Conservation (phyloP, 2,329 filamentous ascomycete genomes). For the Plectosphaerella cucumerina region DNA sequence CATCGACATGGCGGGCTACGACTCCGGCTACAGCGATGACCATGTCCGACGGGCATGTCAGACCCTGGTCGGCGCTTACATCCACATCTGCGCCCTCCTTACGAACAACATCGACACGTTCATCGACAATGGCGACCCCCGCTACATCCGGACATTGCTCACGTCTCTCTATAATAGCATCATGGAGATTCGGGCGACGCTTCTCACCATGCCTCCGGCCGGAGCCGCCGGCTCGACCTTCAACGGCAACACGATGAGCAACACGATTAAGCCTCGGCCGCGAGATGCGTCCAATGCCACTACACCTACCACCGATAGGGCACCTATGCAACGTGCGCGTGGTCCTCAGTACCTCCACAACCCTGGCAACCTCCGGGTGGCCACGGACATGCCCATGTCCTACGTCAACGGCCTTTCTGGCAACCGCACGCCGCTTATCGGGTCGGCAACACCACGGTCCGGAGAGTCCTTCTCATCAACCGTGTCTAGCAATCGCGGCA, state of each 20-base stretch:
- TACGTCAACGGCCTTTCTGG: slow-evolving; percentile 47
- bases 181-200: slow-evolving; percentile 59
- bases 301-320: slow-evolving; percentile 48
- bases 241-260: slow-evolving; percentile 22
- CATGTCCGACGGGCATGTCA: slow-evolving; percentile 60
- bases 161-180: slow-evolving; percentile 63
- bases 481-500: slow-evolving; percentile 43
- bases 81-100: slow-evolving; percentile 59
- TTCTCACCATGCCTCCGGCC: slow-evolving; percentile 26
- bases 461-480: slow-evolving; percentile 72
- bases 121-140: slow-evolving; percentile 60
- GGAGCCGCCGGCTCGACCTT: slow-evolving; percentile 4
- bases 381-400: slow-evolving; percentile 48
- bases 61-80: slow-evolving; percentile 60
- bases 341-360: slow-evolving; percentile 39
- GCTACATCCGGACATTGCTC: slow-evolving; percentile 62
- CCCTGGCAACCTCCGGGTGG: slow-evolving; percentile 50
- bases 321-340: slow-evolving; percentile 26
- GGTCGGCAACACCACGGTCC: slow-evolving; percentile 70
- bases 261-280: slow-evolving; percentile 46
- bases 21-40: slow-evolving; percentile 54
- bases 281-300: slow-evolving; percentile 50
- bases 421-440: slow-evolving; percentile 47
- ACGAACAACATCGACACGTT: slow-evolving; percentile 60
- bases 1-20: slow-evolving; percentile 43